A percentile compares a stretch with the other conserved stretches of the same genome.
Evolutionary conservation across 1,139 yeast species (phyloP).

Genomic region (Suhomyces chickasaworum): DNA sequence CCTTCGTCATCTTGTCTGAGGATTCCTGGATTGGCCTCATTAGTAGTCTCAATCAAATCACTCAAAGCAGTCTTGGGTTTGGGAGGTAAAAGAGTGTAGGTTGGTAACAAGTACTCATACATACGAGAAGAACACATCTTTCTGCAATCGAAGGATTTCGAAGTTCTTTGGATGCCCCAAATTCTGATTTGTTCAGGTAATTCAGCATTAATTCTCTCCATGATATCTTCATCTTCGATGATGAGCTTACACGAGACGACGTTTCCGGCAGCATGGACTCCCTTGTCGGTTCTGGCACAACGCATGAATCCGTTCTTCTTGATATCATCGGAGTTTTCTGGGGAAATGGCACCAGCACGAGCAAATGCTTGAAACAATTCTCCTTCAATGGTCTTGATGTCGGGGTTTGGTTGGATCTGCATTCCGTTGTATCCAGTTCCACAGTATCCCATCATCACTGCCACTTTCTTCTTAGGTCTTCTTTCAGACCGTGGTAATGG

Average conservation of each 20-base stretch:
- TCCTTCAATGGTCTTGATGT: slow-evolving; percentile 88
- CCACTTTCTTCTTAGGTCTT: slow-evolving; percentile 84
- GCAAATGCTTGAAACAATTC: slow-evolving; percentile 84
- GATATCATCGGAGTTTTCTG: slow-evolving; percentile 85
- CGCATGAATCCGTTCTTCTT: slow-evolving; percentile 91
- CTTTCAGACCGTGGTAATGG: slow-evolving; percentile 62
- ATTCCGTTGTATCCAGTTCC: slow-evolving; percentile 98
- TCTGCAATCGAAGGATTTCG: slow-evolving; percentile 91
- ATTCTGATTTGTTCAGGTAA: slow-evolving; percentile 86
- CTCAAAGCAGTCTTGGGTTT: slow-evolving; percentile 70
- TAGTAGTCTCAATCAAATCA: slow-evolving; percentile 57
- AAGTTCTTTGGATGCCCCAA: slow-evolving; percentile 92
- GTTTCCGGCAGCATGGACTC: slow-evolving; percentile 98
- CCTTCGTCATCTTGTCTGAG: slow-evolving; percentile 70
- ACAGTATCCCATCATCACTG: slow-evolving; percentile 92
- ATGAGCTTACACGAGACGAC: slow-evolving; percentile 86
- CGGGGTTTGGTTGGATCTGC: slow-evolving; percentile 84
- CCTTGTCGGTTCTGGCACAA: slow-evolving; percentile 98
- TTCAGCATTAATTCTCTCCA: slow-evolving; percentile 67
- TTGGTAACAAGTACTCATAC: slow-evolving; percentile 91
- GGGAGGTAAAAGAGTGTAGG: slow-evolving; percentile 89
- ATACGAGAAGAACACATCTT: slow-evolving; percentile 93
- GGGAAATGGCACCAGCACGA: slow-evolving; percentile 86
- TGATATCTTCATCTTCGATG: slow-evolving; percentile 80
- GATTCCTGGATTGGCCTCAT: slow-evolving; percentile 57